Percentiles rank a stretch among this genome's conserved stretches.
Evolutionary conservation across 2,329 filamentous ascomycete species (phyloP).

Genomic region (Raffaelea arxii): DNA sequence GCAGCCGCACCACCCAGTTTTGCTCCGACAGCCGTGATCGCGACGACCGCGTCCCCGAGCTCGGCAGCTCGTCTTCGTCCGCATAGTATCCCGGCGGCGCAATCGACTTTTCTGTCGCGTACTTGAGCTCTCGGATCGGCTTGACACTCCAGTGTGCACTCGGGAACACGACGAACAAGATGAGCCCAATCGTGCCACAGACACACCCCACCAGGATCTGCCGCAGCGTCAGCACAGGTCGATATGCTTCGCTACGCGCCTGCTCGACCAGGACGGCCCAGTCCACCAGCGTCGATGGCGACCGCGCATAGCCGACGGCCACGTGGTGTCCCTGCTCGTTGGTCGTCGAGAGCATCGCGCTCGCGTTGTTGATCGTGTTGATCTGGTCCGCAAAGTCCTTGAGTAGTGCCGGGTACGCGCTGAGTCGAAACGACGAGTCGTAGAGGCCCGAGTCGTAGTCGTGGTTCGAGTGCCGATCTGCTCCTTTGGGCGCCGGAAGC

Average conservation of each 20-base stretch:
- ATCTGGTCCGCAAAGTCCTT: constrained; percentile 43
- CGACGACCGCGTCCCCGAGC: constrained; percentile 30
- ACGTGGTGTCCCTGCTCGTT: constrained; percentile 65
- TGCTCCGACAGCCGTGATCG: constrained; percentile 34
- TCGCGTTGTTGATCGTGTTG: constrained; percentile 55
- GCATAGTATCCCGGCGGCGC: constrained; percentile 54
- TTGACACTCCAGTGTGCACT: constrained; percentile 73
- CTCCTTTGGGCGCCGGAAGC: constrained; percentile 19
- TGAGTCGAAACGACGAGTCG: constrained; percentile 47
- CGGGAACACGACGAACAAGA: constrained; percentile 64
- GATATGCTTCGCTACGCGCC: constrained; percentile 61
- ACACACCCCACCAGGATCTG: constrained; percentile 76
- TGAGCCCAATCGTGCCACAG: constrained; percentile 68
- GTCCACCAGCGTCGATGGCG: constrained; percentile 58
- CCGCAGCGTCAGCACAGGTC: constrained; percentile 64
- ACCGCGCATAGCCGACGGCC: constrained; percentile 70
- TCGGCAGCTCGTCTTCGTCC: constrained; percentile 37
- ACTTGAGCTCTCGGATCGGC: constrained; percentile 67
- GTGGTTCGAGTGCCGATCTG: constrained; percentile 38
- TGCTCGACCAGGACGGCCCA: constrained; percentile 82
- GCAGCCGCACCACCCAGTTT: constrained; percentile 24
- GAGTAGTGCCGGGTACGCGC: constrained; percentile 52
- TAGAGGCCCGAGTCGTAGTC: constrained; percentile 30
- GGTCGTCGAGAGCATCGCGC: constrained; percentile 53
- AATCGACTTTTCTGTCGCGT: constrained; percentile 65